Base-by-base conservation (phyloP, 305 asterid genomes). In the Rubia occidens region DNA sequence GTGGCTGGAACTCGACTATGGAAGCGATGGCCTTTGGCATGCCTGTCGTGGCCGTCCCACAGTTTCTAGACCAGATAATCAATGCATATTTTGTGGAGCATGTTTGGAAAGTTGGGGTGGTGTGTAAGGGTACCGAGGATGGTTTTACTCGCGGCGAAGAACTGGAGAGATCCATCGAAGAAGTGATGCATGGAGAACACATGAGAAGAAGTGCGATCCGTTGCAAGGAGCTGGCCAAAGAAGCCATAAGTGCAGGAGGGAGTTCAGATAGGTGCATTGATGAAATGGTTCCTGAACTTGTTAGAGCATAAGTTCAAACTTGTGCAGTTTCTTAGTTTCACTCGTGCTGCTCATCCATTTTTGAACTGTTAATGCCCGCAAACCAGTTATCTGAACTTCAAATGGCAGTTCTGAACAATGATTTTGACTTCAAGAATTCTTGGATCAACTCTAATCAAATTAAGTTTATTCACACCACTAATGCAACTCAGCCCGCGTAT, bases 1-100 rank as follows among this genome's bases (percentile, higher is more conserved):
- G 92, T 61, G 86, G 86, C 13, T 86, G 90, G 90, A 86, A 84
- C 71, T 86, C 89, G 55, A 81, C 89, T 3, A 43, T 78, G 42
- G 88, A 86, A 66, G 85, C 89, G 8, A 72, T 84, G 51, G 76
- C 80, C 73, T 68, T 86, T 43, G 88, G 84, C 14, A 85, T 85
- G 73, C 86, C 86, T 18, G 53, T 81, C 54, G 87, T 83, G 79
- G 89, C 81, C 29, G 79, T 81, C 77, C 86, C 87, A 11, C 89
- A 85, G 67, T 77, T 85, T 74, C 43, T 83, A 14, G 89, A 83
- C 78, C 89, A 85, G 54, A 76, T 81, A 67, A 76, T 78, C 8
- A 80, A 82, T 69, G 82, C 85, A 8, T 83, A 82, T 79, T 77
- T 81, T 70, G 83, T 85, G 59, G 85, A 79, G 72, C 71, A 76